phyloP scores from a whole-genome alignment of 345 rosid genomes.

The Carallia brachiata region DNA sequence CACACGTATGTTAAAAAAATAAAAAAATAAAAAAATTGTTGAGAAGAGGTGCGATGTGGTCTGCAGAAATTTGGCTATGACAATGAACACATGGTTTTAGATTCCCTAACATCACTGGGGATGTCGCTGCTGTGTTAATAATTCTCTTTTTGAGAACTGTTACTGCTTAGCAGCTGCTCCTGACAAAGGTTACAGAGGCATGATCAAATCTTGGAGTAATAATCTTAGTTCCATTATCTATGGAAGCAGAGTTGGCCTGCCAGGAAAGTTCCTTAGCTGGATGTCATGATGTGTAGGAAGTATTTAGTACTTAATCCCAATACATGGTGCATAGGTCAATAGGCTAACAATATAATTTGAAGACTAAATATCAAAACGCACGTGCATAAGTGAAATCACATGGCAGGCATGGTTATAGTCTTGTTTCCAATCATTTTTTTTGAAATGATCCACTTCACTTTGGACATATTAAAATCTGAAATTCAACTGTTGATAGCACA shows the following conservation, averaged over 20 bases:
- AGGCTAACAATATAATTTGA: too few relatives aligned
- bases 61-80: neutral
- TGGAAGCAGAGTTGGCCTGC: neutral
- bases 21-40: too few relatives aligned
- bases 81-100: neutral
- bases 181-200: neutral
- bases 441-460: neutral
- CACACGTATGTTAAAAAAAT: too few relatives aligned
- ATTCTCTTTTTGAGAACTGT: neutral
- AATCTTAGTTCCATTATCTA: neutral
- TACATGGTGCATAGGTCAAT: too few relatives aligned
- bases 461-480: neutral
- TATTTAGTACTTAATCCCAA: too few relatives aligned
- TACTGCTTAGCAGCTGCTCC: neutral
- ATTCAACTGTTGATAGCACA: conserved; percentile 47
- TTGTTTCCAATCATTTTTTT: conserved; percentile 3
- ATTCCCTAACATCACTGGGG: neutral
- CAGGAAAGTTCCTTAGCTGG: neutral
- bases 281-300: neutral
- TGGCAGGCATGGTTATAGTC: neutral
- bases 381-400: neutral
- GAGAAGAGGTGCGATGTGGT: neutral
- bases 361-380: too few relatives aligned
- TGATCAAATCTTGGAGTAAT: neutral
- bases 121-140: neutral